A percentile compares a stretch with the other conserved stretches of the same genome.
Evolutionary conservation across 768 basidiomycete species (phyloP).

Genomic region (Leccinum boreale): DNA sequence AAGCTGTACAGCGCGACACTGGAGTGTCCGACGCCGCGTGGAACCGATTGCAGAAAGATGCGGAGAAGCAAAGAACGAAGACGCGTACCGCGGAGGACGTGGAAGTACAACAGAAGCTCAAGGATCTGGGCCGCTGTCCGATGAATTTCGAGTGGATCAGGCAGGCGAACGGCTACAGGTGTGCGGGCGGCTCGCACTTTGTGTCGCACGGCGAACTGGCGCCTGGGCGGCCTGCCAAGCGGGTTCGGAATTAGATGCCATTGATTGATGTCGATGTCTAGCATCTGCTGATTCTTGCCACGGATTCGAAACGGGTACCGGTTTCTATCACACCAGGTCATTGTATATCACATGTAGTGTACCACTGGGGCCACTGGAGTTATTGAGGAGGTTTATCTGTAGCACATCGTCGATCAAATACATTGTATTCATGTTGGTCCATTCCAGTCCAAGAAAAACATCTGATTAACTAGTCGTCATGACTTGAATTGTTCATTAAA

Average conservation of each 20-base stretch:
- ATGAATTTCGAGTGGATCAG: not conserved
- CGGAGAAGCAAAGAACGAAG: not conserved
- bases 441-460: not conserved
- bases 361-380: no score
- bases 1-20: not conserved
- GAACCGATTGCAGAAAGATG: not conserved
- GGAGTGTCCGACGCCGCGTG: not conserved
- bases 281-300: no score
- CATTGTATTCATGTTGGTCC: not conserved
- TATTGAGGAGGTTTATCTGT: not conserved
- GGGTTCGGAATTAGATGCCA: no score
- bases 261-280: no score
- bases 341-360: no score
- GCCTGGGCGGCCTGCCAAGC: not conserved
- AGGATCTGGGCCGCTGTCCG: not conserved
- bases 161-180: not conserved
- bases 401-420: not conserved
- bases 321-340: no score
- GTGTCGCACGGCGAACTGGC: not conserved
- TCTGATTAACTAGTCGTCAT: not conserved
- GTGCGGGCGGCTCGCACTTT: not conserved
- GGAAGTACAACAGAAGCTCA: not conserved
- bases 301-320: no score
- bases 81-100: not conserved
- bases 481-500: conserved; percentile 70